Percentiles rank a stretch among this genome's conserved stretches.
Conservation (phyloP, 2,329 filamentous ascomycete species). For the Xylaria sp. region DNA sequence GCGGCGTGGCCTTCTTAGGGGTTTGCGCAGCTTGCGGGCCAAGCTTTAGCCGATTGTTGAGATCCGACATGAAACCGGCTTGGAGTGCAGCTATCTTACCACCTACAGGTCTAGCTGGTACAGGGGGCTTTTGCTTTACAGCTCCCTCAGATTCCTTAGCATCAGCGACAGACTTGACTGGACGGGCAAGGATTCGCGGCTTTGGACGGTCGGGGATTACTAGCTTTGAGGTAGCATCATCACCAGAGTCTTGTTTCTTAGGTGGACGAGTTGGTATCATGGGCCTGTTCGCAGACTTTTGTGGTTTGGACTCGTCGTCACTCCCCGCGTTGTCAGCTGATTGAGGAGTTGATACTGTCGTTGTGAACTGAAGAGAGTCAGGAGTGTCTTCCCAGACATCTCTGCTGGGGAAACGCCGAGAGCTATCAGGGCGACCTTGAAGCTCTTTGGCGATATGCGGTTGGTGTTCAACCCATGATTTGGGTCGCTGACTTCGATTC, state of each 20-base stretch:
- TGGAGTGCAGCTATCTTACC: slow-evolving; percentile 91
- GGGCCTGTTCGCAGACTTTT: slow-evolving; percentile 58
- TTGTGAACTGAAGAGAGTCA: slow-evolving; percentile 79
- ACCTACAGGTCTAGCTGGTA: slow-evolving; percentile 78
- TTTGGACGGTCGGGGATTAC: slow-evolving; percentile 61
- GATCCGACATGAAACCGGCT: slow-evolving; percentile 88
- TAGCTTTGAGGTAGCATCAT: slow-evolving; percentile 48
- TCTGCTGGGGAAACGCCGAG: slow-evolving; percentile 83
- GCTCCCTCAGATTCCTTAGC: slow-evolving; percentile 50
- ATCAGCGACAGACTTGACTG: slow-evolving; percentile 47
- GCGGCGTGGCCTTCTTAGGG: slow-evolving; percentile 72
- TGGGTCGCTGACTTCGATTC: slow-evolving; percentile 55
- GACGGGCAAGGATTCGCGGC: slow-evolving; percentile 62
- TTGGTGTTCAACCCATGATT: slow-evolving; percentile 54
- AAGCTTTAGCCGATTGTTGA: slow-evolving; percentile 86
- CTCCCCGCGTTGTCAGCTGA: slow-evolving; percentile 48
- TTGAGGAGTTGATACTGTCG: slow-evolving; percentile 68
- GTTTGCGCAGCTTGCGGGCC: slow-evolving; percentile 74
- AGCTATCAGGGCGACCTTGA: slow-evolving; percentile 56
- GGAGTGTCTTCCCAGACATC: slow-evolving; percentile 96
- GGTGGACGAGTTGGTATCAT: slow-evolving; percentile 59
- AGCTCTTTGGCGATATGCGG: slow-evolving; percentile 57
- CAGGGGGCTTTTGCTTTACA: slow-evolving; percentile 78
- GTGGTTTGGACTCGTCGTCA: slow-evolving; percentile 48
- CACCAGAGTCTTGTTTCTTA: slow-evolving; percentile 48